Percentiles rank a stretch among this genome's conserved stretches.
phyloP scores from a whole-genome alignment of 192 early-diverging fungal genomes.

The Gigaspora rosea region DNA sequence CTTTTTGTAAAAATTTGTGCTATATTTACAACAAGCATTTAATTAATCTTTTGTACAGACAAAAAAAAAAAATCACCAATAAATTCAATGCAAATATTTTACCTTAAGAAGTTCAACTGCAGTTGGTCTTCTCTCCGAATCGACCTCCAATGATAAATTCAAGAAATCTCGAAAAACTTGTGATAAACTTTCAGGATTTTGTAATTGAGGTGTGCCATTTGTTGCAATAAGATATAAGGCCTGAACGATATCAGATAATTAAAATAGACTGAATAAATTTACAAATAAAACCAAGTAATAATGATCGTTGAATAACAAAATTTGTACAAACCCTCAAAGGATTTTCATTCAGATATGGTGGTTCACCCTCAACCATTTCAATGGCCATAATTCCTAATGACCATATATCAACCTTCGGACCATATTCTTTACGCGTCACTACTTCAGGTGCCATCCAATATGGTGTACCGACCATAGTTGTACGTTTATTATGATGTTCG shows the following conservation, averaged over 20 bases:
- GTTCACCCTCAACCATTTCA: slow-evolving; percentile 97
- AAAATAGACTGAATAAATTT: slow-evolving; percentile 32
- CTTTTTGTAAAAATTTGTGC: slow-evolving; percentile 85
- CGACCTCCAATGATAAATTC: slow-evolving; percentile 76
- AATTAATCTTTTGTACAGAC: no score
- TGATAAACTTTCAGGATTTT: slow-evolving; percentile 81
- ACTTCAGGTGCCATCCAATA: slow-evolving; percentile 99
- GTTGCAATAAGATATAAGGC: slow-evolving; percentile 95
- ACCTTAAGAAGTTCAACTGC: slow-evolving; percentile 71
- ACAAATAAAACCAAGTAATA: slow-evolving; percentile 50
- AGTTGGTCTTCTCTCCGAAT: slow-evolving; percentile 76
- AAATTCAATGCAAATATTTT: neutral
- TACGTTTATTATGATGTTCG: slow-evolving; percentile 65
- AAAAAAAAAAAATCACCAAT: neutral
- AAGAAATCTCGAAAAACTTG: slow-evolving; percentile 86
- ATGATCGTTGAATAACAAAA: neutral
- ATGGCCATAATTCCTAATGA: slow-evolving; percentile 98
- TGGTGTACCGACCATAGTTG: slow-evolving; percentile 83
- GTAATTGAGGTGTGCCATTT: slow-evolving; percentile 89
- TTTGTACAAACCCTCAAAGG: slow-evolving; percentile 63
- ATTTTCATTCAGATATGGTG: slow-evolving; percentile 94
- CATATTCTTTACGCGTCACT: slow-evolving; percentile 89
- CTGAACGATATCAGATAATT: slow-evolving; percentile 22
- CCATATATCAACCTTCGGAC: slow-evolving; percentile 94
- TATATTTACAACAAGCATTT: neutral